phyloP scores from a whole-genome alignment of 2,329 filamentous ascomycete genomes.

The Penicillium sp. region DNA sequence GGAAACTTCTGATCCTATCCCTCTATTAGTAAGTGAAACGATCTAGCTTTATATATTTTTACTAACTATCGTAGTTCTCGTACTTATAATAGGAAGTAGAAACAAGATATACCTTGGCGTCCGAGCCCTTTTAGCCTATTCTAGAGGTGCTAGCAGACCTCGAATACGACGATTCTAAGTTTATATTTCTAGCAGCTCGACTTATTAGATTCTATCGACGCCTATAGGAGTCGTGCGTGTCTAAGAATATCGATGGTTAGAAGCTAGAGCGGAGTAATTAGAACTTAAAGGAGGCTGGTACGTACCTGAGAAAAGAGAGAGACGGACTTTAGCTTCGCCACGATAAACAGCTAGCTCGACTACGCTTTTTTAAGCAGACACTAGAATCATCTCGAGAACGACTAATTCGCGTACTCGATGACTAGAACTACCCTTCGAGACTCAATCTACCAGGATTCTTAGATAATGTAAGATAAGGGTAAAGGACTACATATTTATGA shows the following conservation, averaged over 20 bases:
- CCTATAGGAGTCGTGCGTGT: background rate
- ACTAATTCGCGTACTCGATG: slow-evolving; percentile 3
- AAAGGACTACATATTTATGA: background rate
- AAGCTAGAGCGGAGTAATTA: background rate
- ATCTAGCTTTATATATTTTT: background rate
- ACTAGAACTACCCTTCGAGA: background rate
- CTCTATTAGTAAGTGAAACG: background rate
- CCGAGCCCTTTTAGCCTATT: too few species aligned
- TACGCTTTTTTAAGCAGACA: too few species aligned
- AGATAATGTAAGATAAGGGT: background rate
- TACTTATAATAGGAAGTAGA: slow-evolving; percentile 28
- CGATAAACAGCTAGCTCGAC: too few species aligned
- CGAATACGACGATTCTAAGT: background rate
- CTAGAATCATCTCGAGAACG: too few species aligned
- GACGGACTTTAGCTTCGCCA: too few species aligned
- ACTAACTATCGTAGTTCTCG: background rate
- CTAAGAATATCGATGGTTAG: background rate
- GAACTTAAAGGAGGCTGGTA: background rate
- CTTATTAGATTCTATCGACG: background rate
- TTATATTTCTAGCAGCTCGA: background rate
- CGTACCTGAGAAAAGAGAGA: too few species aligned
- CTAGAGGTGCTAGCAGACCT: background rate
- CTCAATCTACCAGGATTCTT: background rate
- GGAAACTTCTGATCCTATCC: background rate
- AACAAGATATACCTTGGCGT: too few species aligned